phyloP scores from a whole-genome alignment of 2,329 filamentous ascomycete species.

The Periconia macrospinosa region DNA sequence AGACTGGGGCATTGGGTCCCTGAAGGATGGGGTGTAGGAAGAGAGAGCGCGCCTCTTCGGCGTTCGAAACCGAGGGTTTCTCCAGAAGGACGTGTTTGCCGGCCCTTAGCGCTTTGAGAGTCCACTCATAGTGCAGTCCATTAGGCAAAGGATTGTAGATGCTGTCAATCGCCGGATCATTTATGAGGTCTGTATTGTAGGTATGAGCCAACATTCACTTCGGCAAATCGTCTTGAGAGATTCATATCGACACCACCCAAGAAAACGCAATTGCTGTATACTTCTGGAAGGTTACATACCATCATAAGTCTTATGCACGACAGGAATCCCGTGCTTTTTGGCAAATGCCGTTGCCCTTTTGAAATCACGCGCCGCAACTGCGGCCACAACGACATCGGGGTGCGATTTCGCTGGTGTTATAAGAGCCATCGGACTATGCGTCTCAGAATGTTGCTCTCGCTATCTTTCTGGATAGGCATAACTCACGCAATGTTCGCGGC shows the following conservation, averaged over 20 bases:
- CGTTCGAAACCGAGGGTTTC: slow-evolving; percentile 50
- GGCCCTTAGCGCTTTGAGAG: slow-evolving; percentile 44
- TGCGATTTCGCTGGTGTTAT: slow-evolving; percentile 53
- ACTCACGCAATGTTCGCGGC: slow-evolving; percentile 40
- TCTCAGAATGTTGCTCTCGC: background rate
- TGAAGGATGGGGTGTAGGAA: slow-evolving; percentile 36
- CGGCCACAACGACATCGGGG: slow-evolving; percentile 56
- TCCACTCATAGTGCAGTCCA: slow-evolving; percentile 48
- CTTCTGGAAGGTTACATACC: slow-evolving; percentile 30
- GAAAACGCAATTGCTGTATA: no score
- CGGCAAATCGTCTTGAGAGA: background rate
- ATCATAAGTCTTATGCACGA: slow-evolving; percentile 55
- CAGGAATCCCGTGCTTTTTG: slow-evolving; percentile 54
- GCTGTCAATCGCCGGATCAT: slow-evolving; percentile 43
- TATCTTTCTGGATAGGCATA: background rate
- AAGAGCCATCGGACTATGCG: slow-evolving; percentile 44
- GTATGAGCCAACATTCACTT: background rate
- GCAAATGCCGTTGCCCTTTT: slow-evolving; percentile 54
- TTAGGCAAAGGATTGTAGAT: slow-evolving; percentile 53
- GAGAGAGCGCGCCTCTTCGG: slow-evolving; percentile 46
- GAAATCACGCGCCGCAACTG: slow-evolving; percentile 56
- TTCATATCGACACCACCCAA: background rate
- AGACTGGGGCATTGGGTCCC: slow-evolving; percentile 41
- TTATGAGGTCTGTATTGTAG: slow-evolving; percentile 35
- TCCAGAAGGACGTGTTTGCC: slow-evolving; percentile 52